Evolutionary conservation across 2,329 filamentous ascomycete species (phyloP), one percentile per base, ranked within the genome.

Genomic region (Talaromyces verruculosus): DNA sequence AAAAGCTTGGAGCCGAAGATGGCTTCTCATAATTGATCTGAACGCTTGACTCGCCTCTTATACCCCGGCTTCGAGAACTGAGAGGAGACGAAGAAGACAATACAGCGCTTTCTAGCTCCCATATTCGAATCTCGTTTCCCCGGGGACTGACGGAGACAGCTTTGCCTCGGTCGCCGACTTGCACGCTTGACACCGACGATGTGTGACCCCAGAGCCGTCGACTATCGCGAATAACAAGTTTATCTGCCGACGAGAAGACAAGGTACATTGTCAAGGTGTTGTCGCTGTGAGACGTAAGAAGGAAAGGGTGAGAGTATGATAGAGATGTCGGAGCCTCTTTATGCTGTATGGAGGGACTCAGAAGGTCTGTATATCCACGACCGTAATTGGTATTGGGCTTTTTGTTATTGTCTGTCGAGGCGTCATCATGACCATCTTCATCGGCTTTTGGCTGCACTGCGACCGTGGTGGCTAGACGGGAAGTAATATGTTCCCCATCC

Each of bases 151-250:
- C 89, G n/a, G 92, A 96, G 3, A 97, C 91, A 0, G 93, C 93
- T 77, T 93, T 96, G 19, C 93, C 93, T 43, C 91, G 87, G 53
- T 90, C 87, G 19, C 91, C 93, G 64, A 97, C 91, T 72, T 96
- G 89, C 7, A 91, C 92, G 37, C 91, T 89, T 59, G 91, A 92
- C 39, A 97, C 92, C 2, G 91, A 91, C 1, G 93, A 96, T 0
- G 93, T 97, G 74, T 97, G 93, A 7, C 93, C 93, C 91, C 92
- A 97, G 5, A 97, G 85, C 33, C 92, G 85, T 69, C 88, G 89
- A 0, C 91, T 91, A 0, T 87, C 80, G 43, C 90, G 89, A 64
- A 97, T 88, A 0, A 85, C 86, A 1, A 97, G 82, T 1, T 77
- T 74, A 0, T 86, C 84, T 1, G 86, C 80, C 3, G 86, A 91